phyloP scores from a whole-genome alignment of 163 green algal genomes.

The Volvox carteri region DNA sequence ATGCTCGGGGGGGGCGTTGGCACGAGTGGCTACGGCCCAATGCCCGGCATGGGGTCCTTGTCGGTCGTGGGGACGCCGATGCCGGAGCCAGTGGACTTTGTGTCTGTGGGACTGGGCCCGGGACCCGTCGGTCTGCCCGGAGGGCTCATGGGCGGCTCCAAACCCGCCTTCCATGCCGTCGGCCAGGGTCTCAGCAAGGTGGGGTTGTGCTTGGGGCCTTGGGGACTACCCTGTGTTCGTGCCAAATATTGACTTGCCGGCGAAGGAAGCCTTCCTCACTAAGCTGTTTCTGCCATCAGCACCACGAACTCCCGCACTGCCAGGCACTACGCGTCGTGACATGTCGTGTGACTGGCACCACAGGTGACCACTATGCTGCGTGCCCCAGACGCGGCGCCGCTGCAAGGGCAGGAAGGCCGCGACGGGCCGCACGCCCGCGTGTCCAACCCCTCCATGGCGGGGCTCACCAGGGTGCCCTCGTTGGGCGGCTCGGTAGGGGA shows the following conservation, averaged over 20 bases:
- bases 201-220: neutral
- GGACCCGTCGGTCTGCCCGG: constrained; percentile 44
- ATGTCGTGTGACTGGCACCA: too few species aligned
- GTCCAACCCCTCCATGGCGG: constrained; percentile 36
- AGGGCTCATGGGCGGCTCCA: constrained; percentile 27
- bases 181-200: constrained; percentile 1
- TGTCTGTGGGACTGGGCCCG: constrained; percentile 44
- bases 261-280: too few species aligned
- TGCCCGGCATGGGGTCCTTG: neutral
- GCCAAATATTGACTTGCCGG: neutral
- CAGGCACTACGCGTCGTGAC: too few species aligned
- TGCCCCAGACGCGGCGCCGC: neutral
- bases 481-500: constrained; percentile 46
- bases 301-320: too few species aligned
- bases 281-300: too few species aligned
- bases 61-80: neutral
- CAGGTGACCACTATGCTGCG: constrained; percentile 51
- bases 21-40: neutral
- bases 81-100: constrained; percentile 43
- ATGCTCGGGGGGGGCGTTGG: neutral
- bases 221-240: too few species aligned
- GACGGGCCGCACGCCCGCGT: constrained; percentile 19
- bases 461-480: constrained; percentile 21
- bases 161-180: neutral
- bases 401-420: neutral